These are phyloP conservation scores for Mucor ambiguus DNA, from an alignment of 371 early-diverging fungal species.

Conservation along the genomic window DNA sequence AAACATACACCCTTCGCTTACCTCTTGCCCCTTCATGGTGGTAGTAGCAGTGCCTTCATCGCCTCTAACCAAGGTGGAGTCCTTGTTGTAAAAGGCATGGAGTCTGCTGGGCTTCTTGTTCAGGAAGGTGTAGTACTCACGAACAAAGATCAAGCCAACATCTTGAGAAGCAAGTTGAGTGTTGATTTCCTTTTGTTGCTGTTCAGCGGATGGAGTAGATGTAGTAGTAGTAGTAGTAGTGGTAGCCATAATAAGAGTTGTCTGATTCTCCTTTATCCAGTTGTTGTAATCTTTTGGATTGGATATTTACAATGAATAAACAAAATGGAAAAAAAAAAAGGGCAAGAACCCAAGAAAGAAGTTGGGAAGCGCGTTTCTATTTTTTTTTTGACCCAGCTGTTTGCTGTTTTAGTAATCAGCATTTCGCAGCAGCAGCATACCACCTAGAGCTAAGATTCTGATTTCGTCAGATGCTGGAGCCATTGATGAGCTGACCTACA, in stretches of 20 bases:
- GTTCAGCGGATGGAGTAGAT: not conserved
- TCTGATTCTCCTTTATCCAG: not conserved
- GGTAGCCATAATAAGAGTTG: not conserved
- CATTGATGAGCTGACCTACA: not conserved
- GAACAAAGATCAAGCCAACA: slow-evolving; percentile 94
- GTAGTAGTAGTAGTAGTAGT: not conserved
- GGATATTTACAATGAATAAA: not conserved
- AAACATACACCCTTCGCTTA: slow-evolving; percentile 2
- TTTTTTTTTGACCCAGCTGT: not conserved
- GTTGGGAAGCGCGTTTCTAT: not conserved
- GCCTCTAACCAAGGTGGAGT: not conserved
- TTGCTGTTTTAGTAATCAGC: not conserved
- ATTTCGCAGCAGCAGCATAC: not conserved
- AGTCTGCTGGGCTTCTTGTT: slow-evolving; percentile 84
- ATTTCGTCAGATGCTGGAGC: not conserved
- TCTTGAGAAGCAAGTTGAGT: slow-evolving; percentile 55
- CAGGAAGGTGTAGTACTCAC: slow-evolving; percentile 93
- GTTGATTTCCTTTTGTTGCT: slow-evolving; percentile 6
- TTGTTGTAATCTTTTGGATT: not conserved
- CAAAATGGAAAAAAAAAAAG: not conserved
- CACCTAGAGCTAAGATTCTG: not conserved
- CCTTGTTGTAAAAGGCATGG: slow-evolving; percentile 82
- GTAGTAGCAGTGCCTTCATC: slow-evolving; percentile 32
- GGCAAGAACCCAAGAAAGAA: not conserved
- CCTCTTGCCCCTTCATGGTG: slow-evolving; percentile 42